Evolutionary conservation across 1,139 yeast species (phyloP).

Genomic region (Candida glucosophila): DNA sequence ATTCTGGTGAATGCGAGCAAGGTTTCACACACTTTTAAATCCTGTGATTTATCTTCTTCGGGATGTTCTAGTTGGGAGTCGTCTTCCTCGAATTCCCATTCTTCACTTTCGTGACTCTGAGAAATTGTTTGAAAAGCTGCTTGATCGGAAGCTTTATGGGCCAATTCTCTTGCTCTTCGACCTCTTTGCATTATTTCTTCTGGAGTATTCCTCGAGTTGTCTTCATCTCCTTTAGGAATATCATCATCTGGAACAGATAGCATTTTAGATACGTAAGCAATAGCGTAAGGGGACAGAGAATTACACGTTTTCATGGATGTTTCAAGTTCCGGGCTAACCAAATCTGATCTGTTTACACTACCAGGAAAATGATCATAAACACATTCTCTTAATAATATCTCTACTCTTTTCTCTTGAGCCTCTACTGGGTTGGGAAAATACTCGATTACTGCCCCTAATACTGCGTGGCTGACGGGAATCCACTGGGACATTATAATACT

Average conservation of each 20-base stretch:
- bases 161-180: slow-evolving; percentile 60
- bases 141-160: slow-evolving; percentile 60
- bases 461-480: slow-evolving; percentile 87
- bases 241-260: slow-evolving; percentile 77
- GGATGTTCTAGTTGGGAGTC: slow-evolving; percentile 29
- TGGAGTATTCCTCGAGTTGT: slow-evolving; percentile 25
- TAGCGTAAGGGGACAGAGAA: slow-evolving; percentile 43
- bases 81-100: slow-evolving; percentile 38
- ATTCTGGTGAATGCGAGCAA: slow-evolving; percentile 84
- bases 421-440: slow-evolving; percentile 73
- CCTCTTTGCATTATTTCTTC: slow-evolving; percentile 65
- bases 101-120: slow-evolving; percentile 31
- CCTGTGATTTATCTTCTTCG: slow-evolving; percentile 27
- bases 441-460: slow-evolving; percentile 77
- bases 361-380: slow-evolving; percentile 34
- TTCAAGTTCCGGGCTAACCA: slow-evolving; percentile 42
- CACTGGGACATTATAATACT: slow-evolving; percentile 81
- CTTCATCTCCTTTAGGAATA: slow-evolving; percentile 48
- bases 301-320: slow-evolving; percentile 59
- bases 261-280: slow-evolving; percentile 87
- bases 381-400: slow-evolving; percentile 50
- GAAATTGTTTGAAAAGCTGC: too few relatives aligned
- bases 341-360: slow-evolving; percentile 9
- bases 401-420: slow-evolving; percentile 69
- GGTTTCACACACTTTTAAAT: slow-evolving; percentile 46